Evolutionary conservation across 2,329 filamentous ascomycete genomes (phyloP).

Genomic region (Sclerotinia sclerotiorum): DNA sequence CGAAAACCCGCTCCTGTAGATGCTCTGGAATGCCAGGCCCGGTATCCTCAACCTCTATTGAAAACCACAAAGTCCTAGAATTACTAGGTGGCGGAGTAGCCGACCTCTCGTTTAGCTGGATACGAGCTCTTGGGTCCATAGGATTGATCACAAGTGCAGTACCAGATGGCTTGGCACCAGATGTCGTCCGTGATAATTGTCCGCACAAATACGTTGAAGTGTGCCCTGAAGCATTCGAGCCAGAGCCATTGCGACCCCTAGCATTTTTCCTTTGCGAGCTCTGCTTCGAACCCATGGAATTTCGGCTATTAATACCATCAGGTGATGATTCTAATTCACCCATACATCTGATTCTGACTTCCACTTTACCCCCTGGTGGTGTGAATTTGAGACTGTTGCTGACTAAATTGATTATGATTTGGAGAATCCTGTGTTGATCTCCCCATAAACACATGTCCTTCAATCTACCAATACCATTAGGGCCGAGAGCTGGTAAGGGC

Average conservation of each 20-base stretch:
- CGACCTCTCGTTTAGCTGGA: constrained; percentile 51
- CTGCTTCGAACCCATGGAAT: constrained; percentile 34
- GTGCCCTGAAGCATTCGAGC: constrained; percentile 46
- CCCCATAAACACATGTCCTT: constrained; percentile 86
- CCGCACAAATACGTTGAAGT: constrained; percentile 13
- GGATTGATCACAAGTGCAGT: constrained; percentile 64
- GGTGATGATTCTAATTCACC: constrained; percentile 49
- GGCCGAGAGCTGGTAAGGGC: constrained; percentile 59
- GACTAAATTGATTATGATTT: constrained; percentile 91
- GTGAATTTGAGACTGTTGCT: constrained; percentile 94
- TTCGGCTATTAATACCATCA: constrained; percentile 32
- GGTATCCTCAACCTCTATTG: constrained; percentile 86
- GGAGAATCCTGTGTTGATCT: constrained; percentile 87
- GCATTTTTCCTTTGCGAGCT: constrained; percentile 33
- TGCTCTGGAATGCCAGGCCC: constrained; percentile 80
- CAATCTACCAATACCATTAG: constrained; percentile 64
- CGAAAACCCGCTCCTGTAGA: constrained; percentile 81
- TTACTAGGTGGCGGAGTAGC: constrained; percentile 60
- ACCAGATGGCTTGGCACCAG: constrained; percentile 42
- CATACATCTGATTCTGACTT: constrained; percentile 72
- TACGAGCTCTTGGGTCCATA: constrained; percentile 46
- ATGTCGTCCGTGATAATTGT: constrained; percentile 46
- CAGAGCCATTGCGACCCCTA: constrained; percentile 33
- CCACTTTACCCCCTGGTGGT: constrained; percentile 70
- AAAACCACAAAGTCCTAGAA: constrained; percentile 70